Base-by-base conservation (phyloP, 371 early-diverging fungal genomes). In the Mucor irregularis region DNA sequence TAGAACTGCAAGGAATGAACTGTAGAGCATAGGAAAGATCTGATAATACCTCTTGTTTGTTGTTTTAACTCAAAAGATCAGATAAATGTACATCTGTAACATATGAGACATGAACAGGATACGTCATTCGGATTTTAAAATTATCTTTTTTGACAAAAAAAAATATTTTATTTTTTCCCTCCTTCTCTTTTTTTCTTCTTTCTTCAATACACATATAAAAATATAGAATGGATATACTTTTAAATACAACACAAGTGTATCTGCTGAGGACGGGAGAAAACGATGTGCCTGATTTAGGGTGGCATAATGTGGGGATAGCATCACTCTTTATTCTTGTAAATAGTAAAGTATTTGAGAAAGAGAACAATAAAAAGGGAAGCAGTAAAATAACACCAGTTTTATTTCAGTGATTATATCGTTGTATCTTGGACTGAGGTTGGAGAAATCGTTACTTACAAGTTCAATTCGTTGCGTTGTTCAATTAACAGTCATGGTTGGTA, bases 381-480 rank as follows among this genome's bases (percentile, higher is more conserved):
- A 38, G 9, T n/a, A n/a, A n/a, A n/a, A n/a, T n/a, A n/a, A n/a
- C n/a, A n/a, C n/a, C n/a, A n/a, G n/a, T n/a, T n/a, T n/a, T n/a
- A n/a, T n/a, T n/a, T n/a, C n/a, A 81, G 86, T 81, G 11, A 35
- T 69, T 0, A 73, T 89, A 19, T 90, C 91, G 0, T 34, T 76
- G 7, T 61, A 64, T 31, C 62, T 90, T 16, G 78, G 81, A 0
- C 73, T 91, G n/a, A 72, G 74, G 3, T 62, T 91, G 6, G 85
- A 83, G 52, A 78, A 63, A 37, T 78, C 83, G 2, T 63, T 91
- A 22, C 50, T 89, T 16, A 76, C 89, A 21, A 80, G 86, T 7
- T 78, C 88, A 1, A 47, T 80, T 16, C 74, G 88, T 10, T 86
- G 86, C 56, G 48, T 84, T 47, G 73, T 86, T 16, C 86, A 88